Base-by-base conservation (phyloP, 441 rosid species). In the Mallotus repandus region DNA sequence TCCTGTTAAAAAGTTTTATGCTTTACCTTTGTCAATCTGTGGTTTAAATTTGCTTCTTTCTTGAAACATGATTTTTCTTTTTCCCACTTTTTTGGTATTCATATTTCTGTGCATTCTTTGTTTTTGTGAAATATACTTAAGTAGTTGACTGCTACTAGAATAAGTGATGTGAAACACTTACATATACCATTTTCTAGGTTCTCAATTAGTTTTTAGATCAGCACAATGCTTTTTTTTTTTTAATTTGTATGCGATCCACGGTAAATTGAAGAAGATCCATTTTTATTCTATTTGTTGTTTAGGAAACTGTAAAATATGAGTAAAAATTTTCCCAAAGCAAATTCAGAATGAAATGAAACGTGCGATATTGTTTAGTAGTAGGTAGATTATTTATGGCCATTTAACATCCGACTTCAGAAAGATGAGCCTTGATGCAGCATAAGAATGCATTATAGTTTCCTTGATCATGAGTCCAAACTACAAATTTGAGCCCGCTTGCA, bases 371-470 rank as follows among this genome's bases (percentile, higher is more conserved):
- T 55, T 7, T 50, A 41, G 19, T 15, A 12, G 46, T 45, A 68
- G 55, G 46, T 45, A 74, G 55, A 56, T 53, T 55, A 19, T 61
- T 15, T 41, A 13, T 69, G 54, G 60, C 16, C 62, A 15, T 49
- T 67, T 35, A 59, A 74, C 21, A 19, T 25, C 59, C 18, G 18
- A 49, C 25, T 46, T 57, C 6, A 22, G 19, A 45, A 46, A 25
- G 49, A 65, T 48, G 69, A 8, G 21, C 29, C 9, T 68, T n/a
- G 32, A 5, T 7, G 16, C 45, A 16, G 32, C 9, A 5, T 14
- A 52, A 10, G 15, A 29, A 48, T 48, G 41, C 64, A 4, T 60
- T 16, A 15, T 62, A 7, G 19, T 38, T 52, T 29, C 32, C 53
- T 63, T 10, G 11, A 22, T 12, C 14, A 48, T 48, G 50, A 29